Base-by-base conservation (phyloP, 1,139 yeast genomes). In the Pichia cactophila region DNA sequence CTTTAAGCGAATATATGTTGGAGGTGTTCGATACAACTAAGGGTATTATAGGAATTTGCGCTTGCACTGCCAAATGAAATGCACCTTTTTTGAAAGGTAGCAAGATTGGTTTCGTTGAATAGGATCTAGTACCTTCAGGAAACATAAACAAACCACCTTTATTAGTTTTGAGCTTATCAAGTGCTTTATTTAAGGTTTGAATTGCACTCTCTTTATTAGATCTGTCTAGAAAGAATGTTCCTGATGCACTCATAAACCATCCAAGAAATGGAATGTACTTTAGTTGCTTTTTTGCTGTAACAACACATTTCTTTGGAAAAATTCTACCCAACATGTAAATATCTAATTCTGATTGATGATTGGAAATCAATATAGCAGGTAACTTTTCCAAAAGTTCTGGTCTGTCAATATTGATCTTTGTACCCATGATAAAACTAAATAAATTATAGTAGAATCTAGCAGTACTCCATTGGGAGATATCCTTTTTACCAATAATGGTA, bases 81-180 rank as follows among this genome's bases (percentile, higher is more conserved):
- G 97, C 97, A 46, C 99, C 99, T 65, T 94, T 94, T 67, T 92
- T 92, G 69, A 92, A 87, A 1, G 96, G 95, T 49, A 87, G 73
- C 66, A 94, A 69, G 11, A 75, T 81, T 47, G 95, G 83, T 42
- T 73, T 73, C 28, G 77, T 70, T 16, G 84, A 68, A 55, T 82
- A 86, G 0, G 97, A 87, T 65, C 99, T 79, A 1, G 98, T 94
- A 26, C 99, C 99, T 67, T 90, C 96, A 17, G 97, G 96, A 73
- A 87, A 90, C 69, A 90, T 78, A 72, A 83, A 90, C 40, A 90
- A 74, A 12, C 85, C 87, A 62, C 92, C 73, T 59, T 81, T 79
- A 44, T 80, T 71, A 12, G 66, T 61, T 63, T 80, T 81, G 65
- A 92, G 73, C 29, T 73, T 71, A 16, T 67, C 65, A 50, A 88